Evolutionary conservation across 116 monocot genomes (phyloP), one percentile per base, ranked within the genome.

Genomic region (Trichopus zeylanicus): DNA sequence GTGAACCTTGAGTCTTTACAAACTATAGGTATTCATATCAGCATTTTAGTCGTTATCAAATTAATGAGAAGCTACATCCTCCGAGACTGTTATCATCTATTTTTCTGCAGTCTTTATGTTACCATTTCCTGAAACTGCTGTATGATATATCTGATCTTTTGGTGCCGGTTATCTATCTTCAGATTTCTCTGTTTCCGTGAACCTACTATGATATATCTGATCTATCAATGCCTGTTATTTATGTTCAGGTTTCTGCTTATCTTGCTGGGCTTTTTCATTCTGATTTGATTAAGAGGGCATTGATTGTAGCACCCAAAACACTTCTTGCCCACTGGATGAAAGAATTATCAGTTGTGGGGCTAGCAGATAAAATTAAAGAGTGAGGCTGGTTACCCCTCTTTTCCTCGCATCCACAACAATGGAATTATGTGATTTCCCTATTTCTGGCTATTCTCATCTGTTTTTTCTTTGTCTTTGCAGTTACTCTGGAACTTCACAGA

Each of bases 261-360:
- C 67, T 98, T 59, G 79, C 80, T 66, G 97, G 97, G 51, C 77
- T 98, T 32, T 91, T 88, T 64, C 70, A 85, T 48, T 98, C 91
- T 18, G 12, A 18, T 34, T 62, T 98, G 61, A 78, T 98, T 16
- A 88, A 72, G 61, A 85, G 97, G 63, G 97, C 66, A 22, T 29
- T 98, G 68, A 70, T 98, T 73, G 87, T 98, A 25, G 77, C 91
- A 13, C 97, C 97, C 12, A 98, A 91, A 75, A 98, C 97, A 26
- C 97, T 98, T 67, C 70, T 91, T 35, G 60, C 53, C 63, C 97
- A 98, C 32, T 98, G 97, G 97, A 75, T 66, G 64, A 98, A 91
- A 61, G 97, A 98, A 62, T 39, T 98, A 13, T 80, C 97, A 31
- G 68, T 84, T 64, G 97, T 98, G 47, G 91, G 97, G 47, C 76